Conservation (phyloP, 768 basidiomycete species). For the Daedalea quercina region DNA sequence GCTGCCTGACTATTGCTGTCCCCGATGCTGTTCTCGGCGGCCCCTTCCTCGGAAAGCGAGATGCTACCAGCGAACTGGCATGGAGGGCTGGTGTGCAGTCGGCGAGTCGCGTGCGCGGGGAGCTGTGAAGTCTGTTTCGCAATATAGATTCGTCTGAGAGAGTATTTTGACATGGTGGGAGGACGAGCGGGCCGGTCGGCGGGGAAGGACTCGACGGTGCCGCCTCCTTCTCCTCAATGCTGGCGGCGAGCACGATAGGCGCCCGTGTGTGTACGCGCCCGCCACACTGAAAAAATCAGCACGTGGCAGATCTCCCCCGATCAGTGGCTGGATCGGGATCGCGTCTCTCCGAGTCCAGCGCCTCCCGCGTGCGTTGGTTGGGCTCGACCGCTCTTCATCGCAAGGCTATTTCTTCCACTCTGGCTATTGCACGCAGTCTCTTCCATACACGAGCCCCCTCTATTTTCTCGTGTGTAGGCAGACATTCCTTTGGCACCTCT, state of each 20-base stretch:
- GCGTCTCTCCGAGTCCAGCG: too few species aligned
- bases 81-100: constrained; percentile 3
- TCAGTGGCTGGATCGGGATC: background rate
- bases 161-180: background rate
- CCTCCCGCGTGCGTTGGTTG: too few species aligned
- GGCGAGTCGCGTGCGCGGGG: constrained; percentile 1
- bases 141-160: background rate
- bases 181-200: background rate
- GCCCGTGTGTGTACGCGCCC: background rate
- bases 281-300: background rate
- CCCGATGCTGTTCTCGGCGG: background rate
- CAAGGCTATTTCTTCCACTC: too few species aligned
- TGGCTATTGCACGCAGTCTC: too few species aligned
- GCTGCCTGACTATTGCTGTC: background rate
- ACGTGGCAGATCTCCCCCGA: background rate
- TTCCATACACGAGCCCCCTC: constrained; percentile 35
- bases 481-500: constrained; percentile 37
- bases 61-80: constrained; percentile 6
- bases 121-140: background rate
- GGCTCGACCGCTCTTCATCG: too few species aligned
- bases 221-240: background rate
- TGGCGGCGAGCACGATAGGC: background rate
- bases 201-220: background rate
- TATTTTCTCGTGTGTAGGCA: constrained; percentile 34
- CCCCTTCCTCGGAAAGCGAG: background rate